phyloP scores from a whole-genome alignment of 176 grass and related monocot genomes.

The Raddia distichophylla region DNA sequence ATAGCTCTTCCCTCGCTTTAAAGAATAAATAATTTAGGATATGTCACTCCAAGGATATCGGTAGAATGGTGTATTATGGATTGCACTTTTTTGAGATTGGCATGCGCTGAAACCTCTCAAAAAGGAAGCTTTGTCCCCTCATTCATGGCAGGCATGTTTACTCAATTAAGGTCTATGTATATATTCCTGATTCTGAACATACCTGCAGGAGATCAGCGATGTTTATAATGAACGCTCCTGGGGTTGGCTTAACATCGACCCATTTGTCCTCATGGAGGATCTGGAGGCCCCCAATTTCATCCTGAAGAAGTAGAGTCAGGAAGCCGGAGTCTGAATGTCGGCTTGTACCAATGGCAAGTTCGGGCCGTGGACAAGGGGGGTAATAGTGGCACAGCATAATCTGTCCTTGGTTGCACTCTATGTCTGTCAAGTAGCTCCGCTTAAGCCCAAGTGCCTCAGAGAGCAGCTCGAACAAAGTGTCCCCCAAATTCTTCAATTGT shows the following conservation, averaged over 20 bases:
- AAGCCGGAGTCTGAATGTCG: conserved; percentile 63
- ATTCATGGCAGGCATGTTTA: not conserved
- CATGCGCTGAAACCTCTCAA: no score
- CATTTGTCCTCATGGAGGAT: conserved; percentile 51
- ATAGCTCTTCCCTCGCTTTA: no score
- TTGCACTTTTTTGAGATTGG: no score
- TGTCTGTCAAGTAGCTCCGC: conserved; percentile 52
- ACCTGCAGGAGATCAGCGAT: conserved; percentile 65
- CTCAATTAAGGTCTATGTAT: not conserved
- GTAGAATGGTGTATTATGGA: no score
- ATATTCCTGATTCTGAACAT: not conserved
- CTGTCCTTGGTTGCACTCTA: conserved; percentile 63
- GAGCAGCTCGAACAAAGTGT: conserved; percentile 52
- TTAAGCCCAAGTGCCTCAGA: conserved; percentile 65
- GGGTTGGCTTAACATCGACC: conserved; percentile 46
- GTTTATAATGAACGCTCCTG: conserved; percentile 62
- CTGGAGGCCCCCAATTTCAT: conserved; percentile 60
- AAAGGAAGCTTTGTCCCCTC: no score
- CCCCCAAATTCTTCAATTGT: conserved; percentile 57
- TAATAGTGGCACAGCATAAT: conserved; percentile 63
- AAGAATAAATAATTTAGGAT: no score
- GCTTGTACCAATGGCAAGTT: conserved; percentile 58
- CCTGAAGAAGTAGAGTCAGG: conserved; percentile 70
- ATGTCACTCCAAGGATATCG: no score
- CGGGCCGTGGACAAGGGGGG: conserved; percentile 70